Base-by-base conservation (phyloP, 2,329 filamentous ascomycete species). In the Passalora sequoiae region DNA sequence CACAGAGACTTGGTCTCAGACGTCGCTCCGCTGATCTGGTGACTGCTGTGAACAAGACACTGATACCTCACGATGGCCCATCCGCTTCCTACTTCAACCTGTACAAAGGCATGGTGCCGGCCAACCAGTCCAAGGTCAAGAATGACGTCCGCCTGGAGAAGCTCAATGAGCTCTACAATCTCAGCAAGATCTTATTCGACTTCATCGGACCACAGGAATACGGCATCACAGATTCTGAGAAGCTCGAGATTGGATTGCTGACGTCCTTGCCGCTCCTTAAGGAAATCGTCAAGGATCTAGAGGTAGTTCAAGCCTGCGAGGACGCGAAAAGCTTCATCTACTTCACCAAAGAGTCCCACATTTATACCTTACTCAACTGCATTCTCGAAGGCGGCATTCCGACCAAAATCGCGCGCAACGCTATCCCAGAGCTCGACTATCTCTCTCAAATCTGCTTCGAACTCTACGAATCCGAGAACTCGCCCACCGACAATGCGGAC, bases 161-260 rank as follows among this genome's bases (percentile, higher is more conserved):
- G 49, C 75, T 98, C 31, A 82, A 92, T 50, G 89, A 98, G 66
- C 74, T 98, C 43, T 98, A 97, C 68, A 87, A 87, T 56, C 75
- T 96, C 35, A 87, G 88, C 44, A 98, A 98, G 68, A 83, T 97
- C 9, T 71, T 98, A 10, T 98, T 98, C 60, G 92, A 98, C 67
- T 98, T 96, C 64, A 94, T 98, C 58, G 95, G 92, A 42, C 92
- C 92, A 1, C 92, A 98, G 60, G 92, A 98, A 66, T 98, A 98
- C 61, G 92, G 92, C 41, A 98, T 98, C 54, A 88, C 86, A 3
- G 86, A 96, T 60, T 84, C 81, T 46, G 92, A 98, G 68, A 98
- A 98, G 72, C 78, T 98, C n/a, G 92, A 98, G 64, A 98, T 98
- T 64, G 92, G 92, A 2, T 77, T 98, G 1, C 71, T 98, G 55